Percentiles rank a stretch among this genome's conserved stretches.
These are phyloP conservation scores for Planoprotostelium fungivorum DNA, from an alignment of 78 protist species.

Conservation along the genomic window DNA sequence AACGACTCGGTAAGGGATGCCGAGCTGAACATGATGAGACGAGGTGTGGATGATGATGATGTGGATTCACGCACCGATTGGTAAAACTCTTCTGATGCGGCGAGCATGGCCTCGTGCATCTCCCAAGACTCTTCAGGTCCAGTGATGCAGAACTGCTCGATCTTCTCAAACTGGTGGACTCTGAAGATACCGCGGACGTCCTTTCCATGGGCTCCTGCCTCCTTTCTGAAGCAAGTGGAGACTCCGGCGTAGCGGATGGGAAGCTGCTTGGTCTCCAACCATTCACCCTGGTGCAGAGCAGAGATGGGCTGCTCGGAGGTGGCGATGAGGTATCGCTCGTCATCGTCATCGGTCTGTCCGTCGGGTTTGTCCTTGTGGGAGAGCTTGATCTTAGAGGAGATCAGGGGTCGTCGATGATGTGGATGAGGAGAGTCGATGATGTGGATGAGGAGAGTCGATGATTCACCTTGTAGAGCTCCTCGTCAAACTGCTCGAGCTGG, in stretches of 20 bases:
- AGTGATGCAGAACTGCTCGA: conserved; percentile 97
- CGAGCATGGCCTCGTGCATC: conserved; percentile 90
- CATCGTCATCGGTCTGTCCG: conserved; percentile 49
- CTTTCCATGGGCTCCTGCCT: conserved; percentile 96
- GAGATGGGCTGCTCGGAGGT: conserved; percentile 99
- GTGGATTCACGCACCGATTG: conserved; percentile 46
- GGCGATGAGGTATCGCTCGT: conserved; percentile 98
- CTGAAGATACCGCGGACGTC: conserved; percentile 99
- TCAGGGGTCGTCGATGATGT: not conserved
- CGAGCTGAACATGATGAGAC: too few species aligned
- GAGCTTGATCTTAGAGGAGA: not conserved
- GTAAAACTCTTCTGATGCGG: conserved; percentile 89
- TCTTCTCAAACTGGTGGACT: conserved; percentile 99
- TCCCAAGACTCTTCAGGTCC: conserved; percentile 94
- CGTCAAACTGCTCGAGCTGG: conserved; percentile 98
- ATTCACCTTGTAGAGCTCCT: conserved; percentile 96
- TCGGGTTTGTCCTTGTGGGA: conserved; percentile 8
- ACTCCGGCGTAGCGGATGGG: conserved; percentile 92
- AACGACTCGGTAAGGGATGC: conserved; percentile 96
- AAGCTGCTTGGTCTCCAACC: conserved; percentile 50
- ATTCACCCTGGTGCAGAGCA: conserved; percentile 88
- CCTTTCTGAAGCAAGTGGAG: conserved; percentile 99
- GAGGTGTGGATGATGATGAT: too few species aligned
- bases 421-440: not conserved
- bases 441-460: conserved; percentile 28